Percentiles rank a stretch among this genome's conserved stretches.
Conservation (phyloP, 257 asterid species). For the Solanum arcanum region DNA sequence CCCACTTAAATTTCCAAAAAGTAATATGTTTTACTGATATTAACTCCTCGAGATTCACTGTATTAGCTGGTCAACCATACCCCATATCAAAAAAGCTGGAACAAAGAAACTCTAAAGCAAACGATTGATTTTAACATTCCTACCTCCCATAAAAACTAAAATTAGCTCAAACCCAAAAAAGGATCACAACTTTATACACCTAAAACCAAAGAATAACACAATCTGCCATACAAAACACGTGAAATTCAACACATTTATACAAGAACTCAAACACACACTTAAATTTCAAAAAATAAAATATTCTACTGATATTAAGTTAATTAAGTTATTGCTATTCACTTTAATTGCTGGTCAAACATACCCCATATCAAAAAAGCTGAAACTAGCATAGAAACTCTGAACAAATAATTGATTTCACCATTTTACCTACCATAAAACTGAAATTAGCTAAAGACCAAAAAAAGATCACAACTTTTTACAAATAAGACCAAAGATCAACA, state of each 20-base stretch:
- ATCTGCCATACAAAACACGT: not conserved
- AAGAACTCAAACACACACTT: not conserved
- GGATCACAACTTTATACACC: not conserved
- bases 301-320: not conserved
- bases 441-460: not conserved
- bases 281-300: not conserved
- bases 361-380: not conserved
- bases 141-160: not conserved
- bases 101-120: not conserved
- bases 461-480: not conserved
- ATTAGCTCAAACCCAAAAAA: not conserved
- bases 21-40: not conserved
- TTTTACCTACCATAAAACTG: not conserved
- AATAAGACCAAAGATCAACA: not conserved
- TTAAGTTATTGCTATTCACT: not conserved
- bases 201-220: not conserved
- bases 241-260: not conserved
- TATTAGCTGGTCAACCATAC: not conserved
- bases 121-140: not conserved
- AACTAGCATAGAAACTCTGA: not conserved
- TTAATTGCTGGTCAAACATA: not conserved
- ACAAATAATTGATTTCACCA: not conserved
- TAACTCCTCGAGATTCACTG: not conserved
- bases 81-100: not conserved
- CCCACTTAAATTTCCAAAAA: not conserved